phyloP scores from a whole-genome alignment of 2,329 filamentous ascomycete genomes.

The Dothistroma septosporum region DNA sequence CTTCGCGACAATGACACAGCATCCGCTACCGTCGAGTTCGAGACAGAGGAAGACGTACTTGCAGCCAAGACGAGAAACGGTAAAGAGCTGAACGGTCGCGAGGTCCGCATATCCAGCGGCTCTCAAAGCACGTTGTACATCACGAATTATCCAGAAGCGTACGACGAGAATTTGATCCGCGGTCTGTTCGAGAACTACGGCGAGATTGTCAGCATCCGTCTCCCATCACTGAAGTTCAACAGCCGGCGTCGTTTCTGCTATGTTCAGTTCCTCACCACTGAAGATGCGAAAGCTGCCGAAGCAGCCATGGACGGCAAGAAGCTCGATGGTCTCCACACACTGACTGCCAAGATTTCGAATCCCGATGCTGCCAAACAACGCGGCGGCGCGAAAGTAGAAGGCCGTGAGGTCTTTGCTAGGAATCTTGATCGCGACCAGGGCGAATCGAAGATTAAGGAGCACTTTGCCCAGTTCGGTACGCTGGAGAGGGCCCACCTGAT shows the following conservation, averaged over 20 bases:
- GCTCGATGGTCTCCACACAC: slow-evolving; percentile 63
- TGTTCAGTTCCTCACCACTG: slow-evolving; percentile 71
- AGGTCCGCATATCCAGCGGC: slow-evolving; percentile 70
- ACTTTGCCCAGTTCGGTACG: slow-evolving; percentile 72
- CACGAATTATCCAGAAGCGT: slow-evolving; percentile 78
- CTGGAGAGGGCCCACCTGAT: slow-evolving; percentile 71
- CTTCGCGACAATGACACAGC: slow-evolving; percentile 60
- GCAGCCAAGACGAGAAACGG: slow-evolving; percentile 76
- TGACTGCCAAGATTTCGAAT: slow-evolving; percentile 80
- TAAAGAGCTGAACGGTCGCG: slow-evolving; percentile 69
- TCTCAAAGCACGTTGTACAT: slow-evolving; percentile 80
- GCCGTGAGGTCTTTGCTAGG: slow-evolving; percentile 78
- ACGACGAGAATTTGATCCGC: slow-evolving; percentile 66
- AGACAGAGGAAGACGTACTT: slow-evolving; percentile 71
- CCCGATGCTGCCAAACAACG: slow-evolving; percentile 73
- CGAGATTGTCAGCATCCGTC: slow-evolving; percentile 77
- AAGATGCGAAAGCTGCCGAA: slow-evolving; percentile 63
- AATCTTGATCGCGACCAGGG: slow-evolving; percentile 73
- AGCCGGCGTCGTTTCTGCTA: slow-evolving; percentile 92
- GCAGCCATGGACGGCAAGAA: slow-evolving; percentile 67
- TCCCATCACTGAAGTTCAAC: slow-evolving; percentile 87
- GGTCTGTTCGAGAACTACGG: slow-evolving; percentile 69
- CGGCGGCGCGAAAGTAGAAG: slow-evolving; percentile 76
- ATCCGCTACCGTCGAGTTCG: slow-evolving; percentile 80
- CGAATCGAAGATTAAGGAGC: slow-evolving; percentile 60